A percentile compares a stretch with the other conserved stretches of the same genome.
Conservation (phyloP, 345 rosid genomes). For the Gossypium turneri region DNA sequence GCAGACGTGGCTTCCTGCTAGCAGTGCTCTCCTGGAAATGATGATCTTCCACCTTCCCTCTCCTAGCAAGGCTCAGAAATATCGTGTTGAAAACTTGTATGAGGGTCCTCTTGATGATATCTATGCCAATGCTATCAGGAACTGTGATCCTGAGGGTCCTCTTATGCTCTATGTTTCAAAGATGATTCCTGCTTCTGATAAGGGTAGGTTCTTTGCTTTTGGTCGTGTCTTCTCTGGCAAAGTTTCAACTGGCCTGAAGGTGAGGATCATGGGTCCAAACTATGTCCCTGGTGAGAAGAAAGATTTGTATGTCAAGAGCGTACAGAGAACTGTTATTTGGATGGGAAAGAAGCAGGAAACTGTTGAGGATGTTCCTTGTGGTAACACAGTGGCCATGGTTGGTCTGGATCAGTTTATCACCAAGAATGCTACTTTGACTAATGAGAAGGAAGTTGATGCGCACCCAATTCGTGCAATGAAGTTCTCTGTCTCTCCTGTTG, state of each 20-base stretch:
- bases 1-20: conserved; percentile 62
- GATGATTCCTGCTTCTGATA: too few relatives aligned
- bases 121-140: conserved; percentile 23
- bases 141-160: too few relatives aligned
- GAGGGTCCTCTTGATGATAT: conserved; percentile 44
- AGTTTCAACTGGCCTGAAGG: conserved; percentile 61
- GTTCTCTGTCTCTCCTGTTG: conserved; percentile 65
- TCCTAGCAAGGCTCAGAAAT: conserved; percentile 44
- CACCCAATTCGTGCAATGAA: conserved; percentile 80
- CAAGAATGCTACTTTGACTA: conserved; percentile 67
- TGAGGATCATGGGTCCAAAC: conserved; percentile 79
- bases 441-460: conserved; percentile 72
- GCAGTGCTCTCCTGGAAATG: conserved; percentile 59
- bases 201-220: too few relatives aligned
- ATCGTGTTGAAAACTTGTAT: conserved; percentile 73
- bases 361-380: conserved; percentile 32
- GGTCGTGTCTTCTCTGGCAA: too few relatives aligned
- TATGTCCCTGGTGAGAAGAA: conserved; percentile 32
- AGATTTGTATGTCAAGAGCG: too few relatives aligned
- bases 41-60: conserved; percentile 60
- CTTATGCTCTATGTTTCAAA: too few relatives aligned
- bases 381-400: conserved; percentile 45
- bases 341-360: conserved; percentile 61
- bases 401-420: conserved; percentile 56
- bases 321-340: conserved; percentile 55